phyloP scores from a whole-genome alignment of 768 basidiomycete species.

The Panaeolus cyanescens region DNA sequence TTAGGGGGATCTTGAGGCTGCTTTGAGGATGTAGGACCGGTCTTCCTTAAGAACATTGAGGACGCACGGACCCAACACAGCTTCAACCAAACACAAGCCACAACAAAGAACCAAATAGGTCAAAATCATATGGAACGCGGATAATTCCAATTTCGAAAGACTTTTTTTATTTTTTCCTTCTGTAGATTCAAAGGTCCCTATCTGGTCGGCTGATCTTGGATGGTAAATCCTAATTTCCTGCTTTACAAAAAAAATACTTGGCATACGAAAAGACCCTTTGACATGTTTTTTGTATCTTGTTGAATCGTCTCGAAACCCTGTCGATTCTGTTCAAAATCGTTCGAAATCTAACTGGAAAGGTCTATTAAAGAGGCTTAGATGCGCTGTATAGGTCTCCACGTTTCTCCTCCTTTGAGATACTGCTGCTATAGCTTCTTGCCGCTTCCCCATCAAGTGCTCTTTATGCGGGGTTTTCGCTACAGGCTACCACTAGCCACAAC shows the following conservation, averaged over 20 bases:
- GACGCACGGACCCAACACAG: slow-evolving; percentile 40
- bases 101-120: not conserved
- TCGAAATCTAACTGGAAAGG: slow-evolving; percentile 1
- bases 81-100: slow-evolving; percentile 18
- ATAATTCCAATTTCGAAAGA: not conserved
- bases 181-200: not conserved
- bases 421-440: slow-evolving; percentile 4
- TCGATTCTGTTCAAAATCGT: not conserved
- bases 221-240: not conserved
- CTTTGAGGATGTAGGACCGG: slow-evolving; percentile 34
- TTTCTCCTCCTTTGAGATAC: not conserved
- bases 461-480: slow-evolving; percentile 40
- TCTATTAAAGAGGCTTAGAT: not conserved
- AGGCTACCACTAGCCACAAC: slow-evolving; percentile 23
- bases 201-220: not conserved
- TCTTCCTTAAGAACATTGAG: slow-evolving; percentile 28
- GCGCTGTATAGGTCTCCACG: not conserved
- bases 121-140: not conserved
- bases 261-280: not conserved
- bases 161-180: not conserved
- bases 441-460: slow-evolving; percentile 17
- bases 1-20: slow-evolving; percentile 21
- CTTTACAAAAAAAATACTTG: too few species aligned
- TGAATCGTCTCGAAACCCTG: not conserved
- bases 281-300: not conserved